Percentiles rank a stretch among this genome's conserved stretches.
These are phyloP conservation scores for Malassezia nana DNA, from an alignment of 1,284 basidiomycete genomes.

Conservation along the genomic window DNA sequence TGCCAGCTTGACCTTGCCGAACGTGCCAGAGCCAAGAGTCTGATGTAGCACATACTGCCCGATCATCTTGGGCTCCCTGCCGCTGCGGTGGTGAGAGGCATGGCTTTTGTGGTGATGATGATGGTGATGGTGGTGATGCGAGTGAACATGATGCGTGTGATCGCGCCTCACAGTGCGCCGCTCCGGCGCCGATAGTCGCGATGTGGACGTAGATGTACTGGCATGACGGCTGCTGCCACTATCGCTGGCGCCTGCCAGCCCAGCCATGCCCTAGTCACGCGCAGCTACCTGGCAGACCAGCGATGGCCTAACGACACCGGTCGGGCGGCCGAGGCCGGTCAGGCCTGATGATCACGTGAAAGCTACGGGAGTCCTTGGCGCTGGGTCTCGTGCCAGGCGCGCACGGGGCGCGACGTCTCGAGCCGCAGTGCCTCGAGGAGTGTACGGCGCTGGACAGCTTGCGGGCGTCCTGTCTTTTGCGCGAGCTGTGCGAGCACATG, in stretches of 20 bases:
- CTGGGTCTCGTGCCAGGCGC: conserved; percentile 11
- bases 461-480: conserved; percentile 19
- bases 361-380: not conserved
- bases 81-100: not conserved
- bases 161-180: not conserved
- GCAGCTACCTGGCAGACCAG: not conserved
- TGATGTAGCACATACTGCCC: conserved; percentile 47
- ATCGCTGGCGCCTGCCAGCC: not conserved
- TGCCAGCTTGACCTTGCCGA: conserved; percentile 94
- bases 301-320: not conserved
- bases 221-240: not conserved
- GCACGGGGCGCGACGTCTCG: conserved; percentile 29
- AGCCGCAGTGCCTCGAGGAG: conserved; percentile 39
- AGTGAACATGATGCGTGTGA: not conserved
- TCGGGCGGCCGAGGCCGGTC: not conserved
- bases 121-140: not conserved
- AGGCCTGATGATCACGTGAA: not conserved
- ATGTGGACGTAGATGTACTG: no score
- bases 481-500: conserved; percentile 33
- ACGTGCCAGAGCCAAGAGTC: conserved; percentile 64
- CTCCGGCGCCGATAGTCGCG: not conserved
- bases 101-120: not conserved
- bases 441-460: conserved; percentile 11
- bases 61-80: conserved; percentile 36
- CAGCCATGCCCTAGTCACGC: not conserved